Conservation (phyloP, 129 eudicot genomes). For the Flaveria brownii region DNA sequence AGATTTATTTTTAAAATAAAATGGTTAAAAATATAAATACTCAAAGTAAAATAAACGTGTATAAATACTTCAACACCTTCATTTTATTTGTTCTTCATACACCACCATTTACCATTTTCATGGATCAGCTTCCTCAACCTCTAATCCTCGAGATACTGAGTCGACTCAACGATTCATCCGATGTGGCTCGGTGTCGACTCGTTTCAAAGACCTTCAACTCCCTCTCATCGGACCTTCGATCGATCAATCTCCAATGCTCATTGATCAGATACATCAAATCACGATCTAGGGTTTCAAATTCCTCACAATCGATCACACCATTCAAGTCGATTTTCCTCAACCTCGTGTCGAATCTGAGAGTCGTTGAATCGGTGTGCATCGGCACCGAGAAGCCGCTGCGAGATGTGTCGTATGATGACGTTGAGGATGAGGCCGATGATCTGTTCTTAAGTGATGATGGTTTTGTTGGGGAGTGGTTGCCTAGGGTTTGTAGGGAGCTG, state of each 20-base stretch:
- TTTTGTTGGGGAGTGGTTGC: constrained; percentile 19
- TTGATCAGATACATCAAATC: constrained; percentile 1
- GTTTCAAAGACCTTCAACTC: constrained; percentile 1
- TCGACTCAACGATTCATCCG: constrained; percentile 18
- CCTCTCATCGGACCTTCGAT: constrained; percentile 7
- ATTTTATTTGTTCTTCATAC: background rate
- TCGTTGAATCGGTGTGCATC: constrained; percentile 15
- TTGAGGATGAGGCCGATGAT: constrained; percentile 20
- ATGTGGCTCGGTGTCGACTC: constrained; percentile 20
- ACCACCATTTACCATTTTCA: background rate
- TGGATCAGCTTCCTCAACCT: background rate
- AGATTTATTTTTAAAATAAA: too few relatives aligned
- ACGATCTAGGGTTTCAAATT: constrained; percentile 9
- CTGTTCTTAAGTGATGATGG: background rate
- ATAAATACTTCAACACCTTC: background rate
- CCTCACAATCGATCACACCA: background rate
- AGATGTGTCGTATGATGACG: constrained; percentile 9
- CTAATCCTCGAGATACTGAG: constrained; percentile 12
- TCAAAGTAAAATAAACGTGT: background rate
- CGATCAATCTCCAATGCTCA: constrained; percentile 12
- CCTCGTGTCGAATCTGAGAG: background rate
- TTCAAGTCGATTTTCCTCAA: constrained; percentile 6
- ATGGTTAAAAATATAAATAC: too few relatives aligned
- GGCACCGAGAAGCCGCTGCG: constrained; percentile 4
- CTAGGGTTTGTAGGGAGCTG: background rate